Conservation (phyloP, 1,284 basidiomycete species). For the Ustilago crameri region DNA sequence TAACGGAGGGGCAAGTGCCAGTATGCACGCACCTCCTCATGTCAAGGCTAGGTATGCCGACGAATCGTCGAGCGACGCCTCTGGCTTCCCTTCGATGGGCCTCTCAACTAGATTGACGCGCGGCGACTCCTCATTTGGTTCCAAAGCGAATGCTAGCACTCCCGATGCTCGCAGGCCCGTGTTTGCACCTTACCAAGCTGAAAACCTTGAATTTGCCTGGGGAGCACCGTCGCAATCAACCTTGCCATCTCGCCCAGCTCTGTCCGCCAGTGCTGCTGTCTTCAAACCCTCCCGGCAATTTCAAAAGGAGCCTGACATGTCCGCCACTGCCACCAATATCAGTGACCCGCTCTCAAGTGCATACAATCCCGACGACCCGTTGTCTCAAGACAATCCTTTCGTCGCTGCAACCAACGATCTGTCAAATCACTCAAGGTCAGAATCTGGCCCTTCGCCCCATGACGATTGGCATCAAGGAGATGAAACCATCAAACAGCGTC, state of each 20-base stretch:
- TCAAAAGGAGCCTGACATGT: slow-evolving; percentile 5
- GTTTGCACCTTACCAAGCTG: slow-evolving; percentile 33
- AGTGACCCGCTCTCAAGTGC: slow-evolving; percentile 29
- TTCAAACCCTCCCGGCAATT: slow-evolving; percentile 18
- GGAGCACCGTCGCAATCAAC: slow-evolving; percentile 14
- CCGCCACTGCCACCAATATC: slow-evolving; percentile 14
- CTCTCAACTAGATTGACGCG: slow-evolving; percentile 29
- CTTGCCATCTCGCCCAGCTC: slow-evolving; percentile 7
- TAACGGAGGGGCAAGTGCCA: slow-evolving; percentile 48
- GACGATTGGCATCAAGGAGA: slow-evolving; percentile 1
- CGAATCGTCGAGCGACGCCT: slow-evolving; percentile 11
- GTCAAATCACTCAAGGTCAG: not conserved
- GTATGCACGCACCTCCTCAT: slow-evolving; percentile 46
- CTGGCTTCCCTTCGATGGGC: slow-evolving; percentile 33
- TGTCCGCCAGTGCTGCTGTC: slow-evolving; percentile 33
- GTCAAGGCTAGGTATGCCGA: slow-evolving; percentile 3
- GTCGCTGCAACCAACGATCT: not conserved
- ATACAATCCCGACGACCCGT: slow-evolving; percentile 10
- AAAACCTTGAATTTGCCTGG: slow-evolving; percentile 30
- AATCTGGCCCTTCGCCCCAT: not conserved
- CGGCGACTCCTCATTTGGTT: slow-evolving; percentile 35
- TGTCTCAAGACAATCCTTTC: not conserved
- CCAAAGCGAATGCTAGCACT: slow-evolving; percentile 9
- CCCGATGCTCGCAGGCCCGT: slow-evolving; percentile 16
- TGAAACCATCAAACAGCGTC: not conserved